Evolutionary conservation across 2,329 filamentous ascomycete genomes (phyloP).

Genomic region (Immersiporthe knoxdaviesiana): DNA sequence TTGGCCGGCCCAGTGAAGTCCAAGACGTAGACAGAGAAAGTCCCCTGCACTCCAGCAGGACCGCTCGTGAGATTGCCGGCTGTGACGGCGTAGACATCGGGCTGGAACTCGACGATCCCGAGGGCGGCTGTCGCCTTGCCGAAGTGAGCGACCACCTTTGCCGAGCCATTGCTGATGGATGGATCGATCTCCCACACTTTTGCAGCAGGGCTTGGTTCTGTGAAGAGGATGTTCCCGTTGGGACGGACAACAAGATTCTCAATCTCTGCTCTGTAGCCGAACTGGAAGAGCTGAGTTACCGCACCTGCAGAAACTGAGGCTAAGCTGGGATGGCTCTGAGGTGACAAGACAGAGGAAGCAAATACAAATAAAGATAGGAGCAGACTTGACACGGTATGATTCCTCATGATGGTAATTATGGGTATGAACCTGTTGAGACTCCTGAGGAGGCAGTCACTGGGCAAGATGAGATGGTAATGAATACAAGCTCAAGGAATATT

Average conservation of each 20-base stretch:
- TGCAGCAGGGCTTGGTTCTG: not conserved
- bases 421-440: not conserved
- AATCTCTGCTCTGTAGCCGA: not conserved
- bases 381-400: not conserved
- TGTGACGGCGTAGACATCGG: not conserved
- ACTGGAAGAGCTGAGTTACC: not conserved
- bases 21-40: not conserved
- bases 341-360: not conserved
- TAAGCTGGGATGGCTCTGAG: not conserved
- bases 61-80: not conserved
- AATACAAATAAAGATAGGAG: not conserved
- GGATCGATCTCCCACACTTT: not conserved
- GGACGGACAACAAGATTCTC: not conserved
- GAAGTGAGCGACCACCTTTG: not conserved
- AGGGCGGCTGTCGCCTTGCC: not conserved
- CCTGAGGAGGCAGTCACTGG: not conserved
- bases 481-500: not conserved
- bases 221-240: not conserved
- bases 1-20: not conserved
- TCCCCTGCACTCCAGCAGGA: not conserved
- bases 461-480: not conserved
- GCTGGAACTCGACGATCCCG: not conserved
- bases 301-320: not conserved
- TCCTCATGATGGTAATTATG: not conserved
- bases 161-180: slow-evolving; percentile 1